Conservation (phyloP, 2,329 filamentous ascomycete species). For the Phaeophleospora eucalypticola region DNA sequence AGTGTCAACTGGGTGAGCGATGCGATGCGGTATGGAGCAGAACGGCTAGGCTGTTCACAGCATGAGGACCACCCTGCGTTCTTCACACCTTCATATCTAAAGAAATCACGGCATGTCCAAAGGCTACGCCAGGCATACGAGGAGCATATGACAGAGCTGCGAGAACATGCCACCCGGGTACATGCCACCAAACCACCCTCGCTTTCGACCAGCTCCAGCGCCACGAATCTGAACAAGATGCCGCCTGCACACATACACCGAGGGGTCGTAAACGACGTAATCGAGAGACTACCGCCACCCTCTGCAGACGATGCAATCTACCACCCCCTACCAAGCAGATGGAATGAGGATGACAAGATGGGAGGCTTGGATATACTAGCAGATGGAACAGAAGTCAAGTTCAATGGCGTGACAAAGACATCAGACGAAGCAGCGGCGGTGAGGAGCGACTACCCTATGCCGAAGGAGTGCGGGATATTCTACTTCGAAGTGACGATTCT, state of each 20-base stretch:
- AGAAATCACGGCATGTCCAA: conserved; percentile 71
- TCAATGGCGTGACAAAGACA: conserved; percentile 53
- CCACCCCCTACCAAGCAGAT: conserved; percentile 71
- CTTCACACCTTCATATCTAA: conserved; percentile 81
- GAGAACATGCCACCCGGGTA: conserved; percentile 21
- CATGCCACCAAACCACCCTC: conserved; percentile 27
- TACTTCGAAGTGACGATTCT: conserved; percentile 77
- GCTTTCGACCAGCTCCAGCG: conserved; percentile 55
- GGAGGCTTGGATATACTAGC: conserved; percentile 67
- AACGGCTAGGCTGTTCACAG: conserved; percentile 15
- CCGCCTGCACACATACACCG: conserved; percentile 57
- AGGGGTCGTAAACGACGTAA: conserved; percentile 77
- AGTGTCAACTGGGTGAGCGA: conserved; percentile 14
- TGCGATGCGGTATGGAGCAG: conserved; percentile 14
- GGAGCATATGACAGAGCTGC: conserved; percentile 45
- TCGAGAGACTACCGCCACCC: conserved; percentile 61
- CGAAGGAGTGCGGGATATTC: conserved; percentile 84
- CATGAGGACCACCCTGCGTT: conserved; percentile 45
- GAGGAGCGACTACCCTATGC: conserved; percentile 81
- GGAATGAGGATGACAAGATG: conserved; percentile 76
- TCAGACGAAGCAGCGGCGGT: conserved; percentile 75
- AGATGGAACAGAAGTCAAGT: conserved; percentile 69
- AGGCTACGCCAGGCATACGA: conserved; percentile 58
- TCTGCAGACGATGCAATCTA: conserved; percentile 58
- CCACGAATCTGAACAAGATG: conserved; percentile 57